These are phyloP conservation scores for Hericium coralloides DNA, from an alignment of 768 basidiomycete genomes.

Conservation along the genomic window DNA sequence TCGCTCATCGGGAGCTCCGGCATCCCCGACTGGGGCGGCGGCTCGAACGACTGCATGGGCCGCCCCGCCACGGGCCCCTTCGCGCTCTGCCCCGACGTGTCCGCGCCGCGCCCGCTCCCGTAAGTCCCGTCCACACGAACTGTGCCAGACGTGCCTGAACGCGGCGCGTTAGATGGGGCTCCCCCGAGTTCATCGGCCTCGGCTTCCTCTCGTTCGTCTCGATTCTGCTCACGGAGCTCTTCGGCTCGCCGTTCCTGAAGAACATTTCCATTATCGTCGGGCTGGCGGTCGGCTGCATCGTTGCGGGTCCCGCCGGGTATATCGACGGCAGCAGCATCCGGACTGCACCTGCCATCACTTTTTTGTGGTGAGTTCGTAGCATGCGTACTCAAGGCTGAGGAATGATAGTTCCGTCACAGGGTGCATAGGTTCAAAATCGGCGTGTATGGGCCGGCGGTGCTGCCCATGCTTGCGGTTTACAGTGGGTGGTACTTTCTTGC, in stretches of 20 bases:
- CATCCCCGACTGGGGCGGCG: conserved; percentile 77
- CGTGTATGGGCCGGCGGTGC: conserved; percentile 63
- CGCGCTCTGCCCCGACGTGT: conserved; percentile 60
- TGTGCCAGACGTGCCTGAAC: neutral
- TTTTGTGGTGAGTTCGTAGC: conserved; percentile 47
- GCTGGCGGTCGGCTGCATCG: conserved; percentile 69
- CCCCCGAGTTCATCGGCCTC: conserved; percentile 76
- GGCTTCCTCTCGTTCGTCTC: conserved; percentile 76
- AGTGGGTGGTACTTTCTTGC: conserved; percentile 23
- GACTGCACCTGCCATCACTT: conserved; percentile 69
- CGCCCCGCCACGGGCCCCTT: conserved; percentile 63
- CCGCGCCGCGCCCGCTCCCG: conserved; percentile 60
- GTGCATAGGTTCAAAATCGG: conserved; percentile 69
- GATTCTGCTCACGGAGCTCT: conserved; percentile 73
- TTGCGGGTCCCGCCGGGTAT: conserved; percentile 72
- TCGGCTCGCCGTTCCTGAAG: conserved; percentile 80
- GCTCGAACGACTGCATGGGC: conserved; percentile 58
- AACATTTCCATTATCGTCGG: conserved; percentile 74
- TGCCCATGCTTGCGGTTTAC: conserved; percentile 56
- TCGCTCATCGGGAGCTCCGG: conserved; percentile 70
- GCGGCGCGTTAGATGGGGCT: conserved; percentile 50
- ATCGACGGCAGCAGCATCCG: conserved; percentile 58
- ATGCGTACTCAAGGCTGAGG: neutral
- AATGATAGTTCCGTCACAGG: conserved; percentile 25
- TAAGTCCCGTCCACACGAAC: conserved; percentile 21